These are phyloP conservation scores for Leishmania guyanensis DNA, from an alignment of 208 protist genomes.

Conservation along the genomic window DNA sequence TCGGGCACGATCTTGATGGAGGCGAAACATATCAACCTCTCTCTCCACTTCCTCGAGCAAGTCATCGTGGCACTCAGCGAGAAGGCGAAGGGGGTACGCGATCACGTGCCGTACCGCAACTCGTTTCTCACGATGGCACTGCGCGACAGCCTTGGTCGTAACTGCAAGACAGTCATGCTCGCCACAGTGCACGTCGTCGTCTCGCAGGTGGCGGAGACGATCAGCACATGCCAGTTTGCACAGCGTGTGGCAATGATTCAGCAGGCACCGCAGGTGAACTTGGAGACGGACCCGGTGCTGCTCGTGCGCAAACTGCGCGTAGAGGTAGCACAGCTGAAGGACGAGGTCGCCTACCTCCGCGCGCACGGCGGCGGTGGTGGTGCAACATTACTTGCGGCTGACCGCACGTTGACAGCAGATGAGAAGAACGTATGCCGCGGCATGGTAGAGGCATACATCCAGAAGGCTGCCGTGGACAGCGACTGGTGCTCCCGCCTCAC, in stretches of 20 bases:
- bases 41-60: constrained; percentile 84
- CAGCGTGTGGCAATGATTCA: constrained; percentile 90
- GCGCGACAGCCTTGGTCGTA: constrained; percentile 93
- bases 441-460: constrained; percentile 72
- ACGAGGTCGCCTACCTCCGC: constrained; percentile 83
- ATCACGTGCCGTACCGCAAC: constrained; percentile 95
- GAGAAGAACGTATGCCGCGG: constrained; percentile 68
- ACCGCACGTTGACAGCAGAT: constrained; percentile 69
- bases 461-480: constrained; percentile 35
- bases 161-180: constrained; percentile 95
- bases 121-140: constrained; percentile 96
- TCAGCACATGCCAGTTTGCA: constrained; percentile 91
- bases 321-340: constrained; percentile 86
- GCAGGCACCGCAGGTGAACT: constrained; percentile 88
- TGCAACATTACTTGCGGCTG: constrained; percentile 26
- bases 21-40: constrained; percentile 94
- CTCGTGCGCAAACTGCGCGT: constrained; percentile 89
- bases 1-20: constrained; percentile 66
- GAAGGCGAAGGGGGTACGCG: constrained; percentile 72
- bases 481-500: constrained; percentile 54
- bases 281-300: constrained; percentile 89
- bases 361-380: constrained; percentile 38
- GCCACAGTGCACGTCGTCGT: constrained; percentile 75
- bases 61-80: constrained; percentile 89
- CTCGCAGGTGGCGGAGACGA: constrained; percentile 75